phyloP scores from a whole-genome alignment of 1,284 basidiomycete genomes.

The Leccinum subfulvum region DNA sequence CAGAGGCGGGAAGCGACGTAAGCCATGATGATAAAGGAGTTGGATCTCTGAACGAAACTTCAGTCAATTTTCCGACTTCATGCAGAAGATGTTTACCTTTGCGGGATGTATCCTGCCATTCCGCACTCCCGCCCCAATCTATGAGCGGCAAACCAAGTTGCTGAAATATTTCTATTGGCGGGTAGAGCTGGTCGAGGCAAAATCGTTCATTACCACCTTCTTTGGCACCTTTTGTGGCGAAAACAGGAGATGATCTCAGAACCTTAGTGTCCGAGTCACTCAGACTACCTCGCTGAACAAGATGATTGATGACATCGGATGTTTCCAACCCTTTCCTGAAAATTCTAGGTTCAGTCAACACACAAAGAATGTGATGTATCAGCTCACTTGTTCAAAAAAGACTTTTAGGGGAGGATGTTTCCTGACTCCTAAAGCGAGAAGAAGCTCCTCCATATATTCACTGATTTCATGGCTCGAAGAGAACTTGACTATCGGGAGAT shows the following conservation, averaged over 20 bases:
- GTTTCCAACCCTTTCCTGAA: conserved; percentile 75
- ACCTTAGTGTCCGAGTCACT: background rate
- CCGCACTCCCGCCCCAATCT: conserved; percentile 66
- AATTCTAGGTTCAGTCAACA: background rate
- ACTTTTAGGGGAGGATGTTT: conserved; percentile 83
- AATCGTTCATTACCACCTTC: no score
- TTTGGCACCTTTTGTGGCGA: conserved; percentile 17
- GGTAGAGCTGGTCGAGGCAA: conserved; percentile 70
- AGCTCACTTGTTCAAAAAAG: conserved; percentile 65
- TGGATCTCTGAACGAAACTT: background rate
- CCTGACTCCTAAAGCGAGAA: conserved; percentile 76
- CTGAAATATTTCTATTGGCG: conserved; percentile 73
- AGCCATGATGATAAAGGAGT: conserved; percentile 73
- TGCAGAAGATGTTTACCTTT: background rate
- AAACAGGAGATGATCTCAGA: conserved; percentile 65
- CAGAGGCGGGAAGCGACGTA: conserved; percentile 70
- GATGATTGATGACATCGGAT: conserved; percentile 73
- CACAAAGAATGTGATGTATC: background rate
- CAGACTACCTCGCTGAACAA: conserved; percentile 65
- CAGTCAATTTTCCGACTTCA: background rate
- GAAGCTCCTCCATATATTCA: conserved; percentile 69
- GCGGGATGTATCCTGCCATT: conserved; percentile 55
- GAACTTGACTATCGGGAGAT: conserved; percentile 71
- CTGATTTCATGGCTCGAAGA: conserved; percentile 65
- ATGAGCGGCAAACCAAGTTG: conserved; percentile 76